Base-by-base conservation (phyloP, 2,329 filamentous ascomycete genomes). In the Mycogone perniciosa region DNA sequence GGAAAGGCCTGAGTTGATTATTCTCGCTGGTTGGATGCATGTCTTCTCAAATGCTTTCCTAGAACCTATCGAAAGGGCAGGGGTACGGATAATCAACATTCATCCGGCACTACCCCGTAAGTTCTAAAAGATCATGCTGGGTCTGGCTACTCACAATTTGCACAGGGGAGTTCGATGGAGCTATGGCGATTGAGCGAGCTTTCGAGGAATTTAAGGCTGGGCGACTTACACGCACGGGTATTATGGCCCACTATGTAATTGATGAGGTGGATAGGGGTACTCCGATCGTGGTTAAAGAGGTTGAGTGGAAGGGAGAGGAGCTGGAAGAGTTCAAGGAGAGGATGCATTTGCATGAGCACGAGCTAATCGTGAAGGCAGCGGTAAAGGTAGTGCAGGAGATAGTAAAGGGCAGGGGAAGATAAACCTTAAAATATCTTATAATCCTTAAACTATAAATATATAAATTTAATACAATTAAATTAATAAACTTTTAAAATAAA, bases 221-320 rank as follows among this genome's bases (percentile, higher is more conserved):
- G 5, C 79, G 77, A 56, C 78, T 89, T 7, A 79, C 84, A 60
- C 78, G 76, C 57, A 95, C 90, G 0, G 90, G 91, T 1, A 84
- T 95, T 48, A 96, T 95, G 91, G 82, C 89, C 11, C 90, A 96
- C 70, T 85, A 91, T 68, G 89, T 95, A 43, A 84, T 88, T 55
- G 74, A 72, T 7, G 54, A 60, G 50, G 53, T 54, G 7, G 52
- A 54, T 20, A 54, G 52, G 45, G 52, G 52, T 27, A 40, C 26
- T 6, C 52, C 52, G 9, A 54, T 54, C 26, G 11, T 91, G 54
- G 78, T 84, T 2, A 68, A 76, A 56, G 85, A 91, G 68, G 80
- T 96, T 27, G 75, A 81, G 50, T 82, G 79, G 57, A 74, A 79
- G 44, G 82, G 81, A 34, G 84, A 89, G 61, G 76, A 74, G 27